phyloP scores from a whole-genome alignment of 192 early-diverging fungal species.

The Linnemannia hyalina region DNA sequence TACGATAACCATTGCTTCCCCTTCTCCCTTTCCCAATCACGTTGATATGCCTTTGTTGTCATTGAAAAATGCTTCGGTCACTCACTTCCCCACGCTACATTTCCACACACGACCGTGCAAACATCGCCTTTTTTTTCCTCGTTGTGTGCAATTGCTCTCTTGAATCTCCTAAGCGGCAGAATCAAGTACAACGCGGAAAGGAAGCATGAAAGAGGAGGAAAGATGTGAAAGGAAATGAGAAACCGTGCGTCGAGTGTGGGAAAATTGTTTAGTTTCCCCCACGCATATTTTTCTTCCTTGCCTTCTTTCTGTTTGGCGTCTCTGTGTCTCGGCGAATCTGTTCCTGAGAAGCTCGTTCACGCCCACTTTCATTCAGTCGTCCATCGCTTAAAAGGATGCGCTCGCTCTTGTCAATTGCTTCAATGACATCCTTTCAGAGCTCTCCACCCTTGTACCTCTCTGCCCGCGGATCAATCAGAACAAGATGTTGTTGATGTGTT shows the following conservation, averaged over 20 bases:
- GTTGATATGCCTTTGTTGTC: neutral
- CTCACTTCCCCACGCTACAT: neutral
- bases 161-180: neutral
- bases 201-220: neutral
- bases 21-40: neutral
- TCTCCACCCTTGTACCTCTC: neutral
- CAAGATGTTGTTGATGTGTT: neutral
- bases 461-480: neutral
- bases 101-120: conserved; percentile 1
- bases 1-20: neutral
- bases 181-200: neutral
- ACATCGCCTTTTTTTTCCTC: neutral
- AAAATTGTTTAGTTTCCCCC: neutral
- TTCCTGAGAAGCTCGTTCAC: neutral
- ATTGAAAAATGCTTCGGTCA: neutral
- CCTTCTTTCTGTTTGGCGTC: neutral
- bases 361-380: neutral
- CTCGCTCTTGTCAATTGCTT: neutral
- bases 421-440: neutral
- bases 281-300: neutral
- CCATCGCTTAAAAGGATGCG: neutral
- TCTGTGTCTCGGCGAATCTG: neutral
- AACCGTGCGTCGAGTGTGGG: conserved; percentile 3
- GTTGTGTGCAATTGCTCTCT: neutral
- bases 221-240: neutral